Conservation (phyloP, 2,329 filamentous ascomycete genomes). For the Apiospora koreana region DNA sequence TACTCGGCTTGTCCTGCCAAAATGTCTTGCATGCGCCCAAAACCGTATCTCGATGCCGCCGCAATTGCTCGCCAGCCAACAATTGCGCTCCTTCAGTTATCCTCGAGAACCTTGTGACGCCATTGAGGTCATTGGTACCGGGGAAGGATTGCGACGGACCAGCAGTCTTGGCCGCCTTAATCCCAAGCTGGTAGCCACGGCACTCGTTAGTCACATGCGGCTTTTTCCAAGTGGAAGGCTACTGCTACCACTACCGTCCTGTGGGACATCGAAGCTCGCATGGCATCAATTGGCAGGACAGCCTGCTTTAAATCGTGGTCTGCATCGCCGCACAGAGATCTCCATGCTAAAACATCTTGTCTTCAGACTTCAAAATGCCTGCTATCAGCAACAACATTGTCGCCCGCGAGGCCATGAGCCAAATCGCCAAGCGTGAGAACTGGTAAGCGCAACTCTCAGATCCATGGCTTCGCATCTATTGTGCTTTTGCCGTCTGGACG, state of each 20-base stretch:
- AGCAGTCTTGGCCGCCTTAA: neutral
- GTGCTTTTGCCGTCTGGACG: neutral
- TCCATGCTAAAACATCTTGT: neutral
- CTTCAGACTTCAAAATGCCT: slow-evolving; percentile 29
- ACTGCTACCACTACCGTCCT: neutral
- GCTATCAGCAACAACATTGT: slow-evolving; percentile 35
- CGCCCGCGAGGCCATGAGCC: slow-evolving; percentile 33
- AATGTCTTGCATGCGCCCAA: neutral
- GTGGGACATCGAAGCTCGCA: neutral
- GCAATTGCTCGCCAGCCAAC: neutral
- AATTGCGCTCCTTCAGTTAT: neutral
- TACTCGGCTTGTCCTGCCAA: neutral
- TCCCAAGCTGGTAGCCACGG: neutral
- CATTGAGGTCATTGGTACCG: neutral
- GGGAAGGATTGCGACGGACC: neutral
- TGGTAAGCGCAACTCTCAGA: slow-evolving; percentile 24
- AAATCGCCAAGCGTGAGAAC: slow-evolving; percentile 33
- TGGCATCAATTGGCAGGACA: neutral
- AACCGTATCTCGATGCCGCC: neutral
- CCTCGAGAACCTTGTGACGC: neutral
- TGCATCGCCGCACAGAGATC: neutral
- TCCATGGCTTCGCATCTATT: neutral
- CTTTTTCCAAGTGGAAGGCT: slow-evolving; percentile 1
- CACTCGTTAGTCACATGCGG: neutral
- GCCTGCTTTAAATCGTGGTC: neutral